phyloP scores from a whole-genome alignment of 2,329 filamentous ascomycete genomes.

The Teratosphaeria pseudoeucalypti region DNA sequence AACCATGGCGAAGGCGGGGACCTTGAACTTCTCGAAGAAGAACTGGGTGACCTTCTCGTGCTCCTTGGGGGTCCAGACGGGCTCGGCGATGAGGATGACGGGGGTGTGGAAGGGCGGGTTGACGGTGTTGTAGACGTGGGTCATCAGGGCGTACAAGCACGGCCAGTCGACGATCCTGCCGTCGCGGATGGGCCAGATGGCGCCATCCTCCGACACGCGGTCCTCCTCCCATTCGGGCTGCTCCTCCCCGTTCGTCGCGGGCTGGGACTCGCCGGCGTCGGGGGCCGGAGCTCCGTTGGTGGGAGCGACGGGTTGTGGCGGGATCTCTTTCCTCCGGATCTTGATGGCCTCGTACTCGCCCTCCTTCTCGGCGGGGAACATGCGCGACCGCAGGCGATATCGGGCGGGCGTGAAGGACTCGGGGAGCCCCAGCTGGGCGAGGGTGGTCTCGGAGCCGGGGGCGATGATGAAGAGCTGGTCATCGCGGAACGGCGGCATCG shows the following conservation, averaged over 20 bases:
- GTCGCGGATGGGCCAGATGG: conserved; percentile 72
- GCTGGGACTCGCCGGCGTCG: conserved; percentile 22
- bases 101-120: conserved; percentile 91
- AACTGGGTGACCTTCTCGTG: conserved; percentile 84
- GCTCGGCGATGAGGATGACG: conserved; percentile 79
- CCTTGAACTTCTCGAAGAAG: conserved; percentile 95
- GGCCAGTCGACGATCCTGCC: conserved; percentile 84
- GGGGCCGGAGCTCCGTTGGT: conserved; percentile 4
- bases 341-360: conserved; percentile 75
- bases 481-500: conserved; percentile 26
- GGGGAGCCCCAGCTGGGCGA: conserved; percentile 80
- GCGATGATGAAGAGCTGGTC: conserved; percentile 49
- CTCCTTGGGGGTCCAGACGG: conserved; percentile 81
- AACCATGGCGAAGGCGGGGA: conserved; percentile 81
- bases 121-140: conserved; percentile 80
- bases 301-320: not conserved
- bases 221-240: conserved; percentile 71
- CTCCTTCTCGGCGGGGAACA: conserved; percentile 72
- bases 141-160: conserved; percentile 85
- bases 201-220: conserved; percentile 74
- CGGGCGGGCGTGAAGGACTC: conserved; percentile 88
- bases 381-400: conserved; percentile 78
- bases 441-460: conserved; percentile 77
- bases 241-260: conserved; percentile 47
- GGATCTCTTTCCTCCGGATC: conserved; percentile 45